These are phyloP conservation scores for Chenopodium album DNA, from an alignment of 148 eudicot genomes.

Conservation along the genomic window DNA sequence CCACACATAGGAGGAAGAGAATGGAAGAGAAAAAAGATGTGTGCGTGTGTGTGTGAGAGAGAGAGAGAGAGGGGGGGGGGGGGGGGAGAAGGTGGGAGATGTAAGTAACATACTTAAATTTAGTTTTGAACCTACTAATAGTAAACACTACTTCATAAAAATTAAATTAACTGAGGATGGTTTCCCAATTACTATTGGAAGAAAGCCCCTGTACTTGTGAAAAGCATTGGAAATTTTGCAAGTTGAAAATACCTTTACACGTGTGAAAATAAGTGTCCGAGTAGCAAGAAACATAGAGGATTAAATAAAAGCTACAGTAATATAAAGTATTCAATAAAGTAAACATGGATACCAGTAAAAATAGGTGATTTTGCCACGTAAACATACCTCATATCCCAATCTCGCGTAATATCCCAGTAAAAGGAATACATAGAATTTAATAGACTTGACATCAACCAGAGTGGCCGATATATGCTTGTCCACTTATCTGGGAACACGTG, in stretches of 20 bases:
- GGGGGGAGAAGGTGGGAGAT: neutral
- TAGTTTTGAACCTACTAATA: neutral
- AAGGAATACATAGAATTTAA: slow-evolving; percentile 88
- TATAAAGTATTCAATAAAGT: neutral
- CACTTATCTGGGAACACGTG: slow-evolving; percentile 88
- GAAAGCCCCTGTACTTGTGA: neutral
- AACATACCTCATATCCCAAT: slow-evolving; percentile 96
- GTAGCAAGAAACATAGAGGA: neutral
- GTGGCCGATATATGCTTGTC: slow-evolving; percentile 76
- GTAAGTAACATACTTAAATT: neutral
- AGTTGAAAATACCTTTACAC: neutral
- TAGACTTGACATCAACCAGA: slow-evolving; percentile 84
- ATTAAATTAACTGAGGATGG: neutral
- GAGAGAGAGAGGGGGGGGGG: neutral
- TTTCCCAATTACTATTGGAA: neutral
- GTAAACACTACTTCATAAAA: neutral
- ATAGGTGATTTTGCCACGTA: slow-evolving; percentile 4
- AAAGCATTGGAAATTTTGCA: neutral
- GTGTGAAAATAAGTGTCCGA: neutral
- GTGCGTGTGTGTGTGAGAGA: no score
- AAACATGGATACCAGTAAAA: neutral
- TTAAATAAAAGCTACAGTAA: neutral
- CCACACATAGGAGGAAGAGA: neutral
- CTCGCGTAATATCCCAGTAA: slow-evolving; percentile 96
- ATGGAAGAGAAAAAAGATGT: neutral